Conservation (phyloP, 306 rosid genomes). For the Coriaria nepalensis region DNA sequence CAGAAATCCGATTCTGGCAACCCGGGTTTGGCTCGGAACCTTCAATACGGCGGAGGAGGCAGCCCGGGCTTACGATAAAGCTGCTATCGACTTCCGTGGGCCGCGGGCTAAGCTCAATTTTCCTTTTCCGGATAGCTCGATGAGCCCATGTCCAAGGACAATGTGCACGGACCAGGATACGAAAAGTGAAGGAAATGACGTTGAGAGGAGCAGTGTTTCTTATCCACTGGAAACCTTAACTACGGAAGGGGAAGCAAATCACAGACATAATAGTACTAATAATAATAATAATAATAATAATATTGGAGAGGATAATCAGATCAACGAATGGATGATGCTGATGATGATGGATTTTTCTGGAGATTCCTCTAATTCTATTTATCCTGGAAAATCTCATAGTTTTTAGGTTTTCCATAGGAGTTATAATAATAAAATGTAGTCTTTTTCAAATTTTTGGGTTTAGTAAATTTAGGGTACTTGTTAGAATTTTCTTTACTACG, state of each 20-base stretch:
- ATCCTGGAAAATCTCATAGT: too few relatives aligned
- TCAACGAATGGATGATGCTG: slow-evolving; percentile 26
- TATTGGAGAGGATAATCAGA: slow-evolving; percentile 21
- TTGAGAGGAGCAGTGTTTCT: slow-evolving; percentile 2
- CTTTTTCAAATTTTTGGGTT: too few relatives aligned
- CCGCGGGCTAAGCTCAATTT: slow-evolving; percentile 88
- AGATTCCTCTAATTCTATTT: slow-evolving; percentile 39
- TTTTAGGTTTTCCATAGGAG: too few relatives aligned
- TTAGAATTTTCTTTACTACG: too few relatives aligned
- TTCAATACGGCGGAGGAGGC: slow-evolving; percentile 79
- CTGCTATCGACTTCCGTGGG: slow-evolving; percentile 80
- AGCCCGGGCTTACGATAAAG: slow-evolving; percentile 71
- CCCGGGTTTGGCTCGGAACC: slow-evolving; percentile 82
- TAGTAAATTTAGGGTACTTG: too few relatives aligned
- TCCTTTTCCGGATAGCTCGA: slow-evolving; percentile 44
- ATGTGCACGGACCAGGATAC: background rate
- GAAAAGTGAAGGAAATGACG: slow-evolving; percentile 8
- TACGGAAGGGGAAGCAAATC: slow-evolving; percentile 4
- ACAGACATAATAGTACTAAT: too few relatives aligned
- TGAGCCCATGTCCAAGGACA: slow-evolving; percentile 1
- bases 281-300: background rate
- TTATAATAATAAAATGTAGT: background rate
- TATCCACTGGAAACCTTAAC: background rate
- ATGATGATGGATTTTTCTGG: slow-evolving; percentile 33
- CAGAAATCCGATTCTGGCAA: slow-evolving; percentile 55